Conservation (phyloP, 1,139 yeast species). For the Suhomyces terraborum region DNA sequence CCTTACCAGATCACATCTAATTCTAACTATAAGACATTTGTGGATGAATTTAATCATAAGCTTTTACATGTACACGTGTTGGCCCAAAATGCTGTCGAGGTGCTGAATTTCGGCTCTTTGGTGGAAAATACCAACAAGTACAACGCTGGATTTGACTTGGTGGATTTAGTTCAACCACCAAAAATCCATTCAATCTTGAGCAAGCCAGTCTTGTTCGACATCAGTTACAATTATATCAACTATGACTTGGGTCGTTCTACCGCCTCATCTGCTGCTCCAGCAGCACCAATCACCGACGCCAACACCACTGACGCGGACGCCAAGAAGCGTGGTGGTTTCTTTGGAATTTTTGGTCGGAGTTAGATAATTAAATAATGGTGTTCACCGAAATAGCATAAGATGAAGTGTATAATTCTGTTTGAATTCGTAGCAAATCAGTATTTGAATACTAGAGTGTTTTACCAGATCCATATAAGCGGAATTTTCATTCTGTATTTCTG, state of each 20-base stretch:
- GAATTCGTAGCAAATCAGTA: no score
- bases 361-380: background rate
- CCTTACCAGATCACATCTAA: slow-evolving; percentile 44
- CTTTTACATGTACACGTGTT: slow-evolving; percentile 50
- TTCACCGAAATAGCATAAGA: background rate
- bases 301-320: slow-evolving; percentile 22
- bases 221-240: slow-evolving; percentile 79
- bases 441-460: no score
- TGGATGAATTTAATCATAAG: slow-evolving; percentile 28
- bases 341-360: slow-evolving; percentile 42
- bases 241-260: slow-evolving; percentile 34
- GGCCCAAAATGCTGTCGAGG: slow-evolving; percentile 47
- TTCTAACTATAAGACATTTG: slow-evolving; percentile 34
- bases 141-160: slow-evolving; percentile 46
- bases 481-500: no score
- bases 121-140: slow-evolving; percentile 54
- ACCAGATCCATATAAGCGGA: no score
- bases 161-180: slow-evolving; percentile 47
- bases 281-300: slow-evolving; percentile 9
- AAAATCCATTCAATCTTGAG: slow-evolving; percentile 58
- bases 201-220: slow-evolving; percentile 88
- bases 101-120: slow-evolving; percentile 21
- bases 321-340: slow-evolving; percentile 42
- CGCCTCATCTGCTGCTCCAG: slow-evolving; percentile 12
- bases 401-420: no score